phyloP scores from a whole-genome alignment of 139 green algal genomes.

The Chlorella sp. region DNA sequence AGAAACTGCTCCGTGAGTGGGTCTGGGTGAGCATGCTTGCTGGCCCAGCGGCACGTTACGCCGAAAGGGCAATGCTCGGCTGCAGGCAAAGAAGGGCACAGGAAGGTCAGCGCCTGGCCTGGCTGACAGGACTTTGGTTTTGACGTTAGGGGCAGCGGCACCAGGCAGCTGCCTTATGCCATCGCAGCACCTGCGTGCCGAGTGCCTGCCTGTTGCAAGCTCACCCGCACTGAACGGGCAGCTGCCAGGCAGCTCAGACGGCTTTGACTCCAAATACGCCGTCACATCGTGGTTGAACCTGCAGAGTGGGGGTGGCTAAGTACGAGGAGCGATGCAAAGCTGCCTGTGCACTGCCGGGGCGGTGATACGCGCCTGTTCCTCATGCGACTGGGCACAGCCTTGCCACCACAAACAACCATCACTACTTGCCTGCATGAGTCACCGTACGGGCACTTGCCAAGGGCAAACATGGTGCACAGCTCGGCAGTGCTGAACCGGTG shows the following conservation, averaged over 20 bases:
- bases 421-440: slow-evolving; percentile 62
- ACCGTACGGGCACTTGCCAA: slow-evolving; percentile 62
- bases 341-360: no score
- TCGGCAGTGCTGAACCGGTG: slow-evolving; percentile 24
- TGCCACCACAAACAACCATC: not conserved
- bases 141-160: no score
- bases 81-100: not conserved
- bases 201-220: not conserved
- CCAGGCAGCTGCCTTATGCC: no score
- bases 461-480: slow-evolving; percentile 58
- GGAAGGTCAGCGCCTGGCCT: not conserved
- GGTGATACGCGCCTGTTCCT: no score
- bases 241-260: slow-evolving; percentile 73
- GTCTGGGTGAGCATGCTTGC: slow-evolving; percentile 53
- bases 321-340: no score
- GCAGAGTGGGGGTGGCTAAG: slow-evolving; percentile 34
- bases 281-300: slow-evolving; percentile 80
- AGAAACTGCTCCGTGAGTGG: slow-evolving; percentile 13
- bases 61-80: slow-evolving; percentile 8
- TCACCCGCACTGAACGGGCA: slow-evolving; percentile 69
- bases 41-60: slow-evolving; percentile 75
- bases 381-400: not conserved
- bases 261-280: slow-evolving; percentile 68
- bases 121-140: no score
- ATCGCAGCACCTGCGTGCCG: no score